Evolutionary conservation across 2,329 filamentous ascomycete species (phyloP).

Genomic region (Scortechinia acanthostroma): DNA sequence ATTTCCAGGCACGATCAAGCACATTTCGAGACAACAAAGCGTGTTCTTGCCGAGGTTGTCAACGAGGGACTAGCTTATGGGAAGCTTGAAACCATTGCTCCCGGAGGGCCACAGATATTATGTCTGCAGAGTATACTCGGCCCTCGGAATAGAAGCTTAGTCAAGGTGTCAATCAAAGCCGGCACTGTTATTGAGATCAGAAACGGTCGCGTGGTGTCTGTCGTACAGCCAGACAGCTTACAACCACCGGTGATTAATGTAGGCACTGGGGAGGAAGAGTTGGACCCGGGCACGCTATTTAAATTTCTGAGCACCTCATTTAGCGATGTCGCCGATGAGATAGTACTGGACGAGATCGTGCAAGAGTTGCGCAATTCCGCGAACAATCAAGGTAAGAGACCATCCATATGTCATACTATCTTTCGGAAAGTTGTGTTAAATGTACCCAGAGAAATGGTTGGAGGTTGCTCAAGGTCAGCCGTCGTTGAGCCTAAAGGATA

Average conservation of each 20-base stretch:
- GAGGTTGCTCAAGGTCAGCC: background rate
- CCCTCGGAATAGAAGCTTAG: background rate
- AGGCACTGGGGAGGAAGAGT: background rate
- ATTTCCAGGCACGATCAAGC: constrained; percentile 6
- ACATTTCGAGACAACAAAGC: constrained; percentile 8
- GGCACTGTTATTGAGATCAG: background rate
- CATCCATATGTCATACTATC: constrained; percentile 2
- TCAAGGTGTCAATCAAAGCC: background rate
- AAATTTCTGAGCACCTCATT: constrained; percentile 6
- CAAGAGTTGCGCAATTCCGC: constrained; percentile 6
- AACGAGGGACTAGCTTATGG: constrained; percentile 8
- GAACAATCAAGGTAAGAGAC: constrained; percentile 9
- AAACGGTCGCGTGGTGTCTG: background rate
- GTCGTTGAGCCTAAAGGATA: background rate
- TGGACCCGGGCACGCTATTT: constrained; percentile 6
- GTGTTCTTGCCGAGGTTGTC: constrained; percentile 7
- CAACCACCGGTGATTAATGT: background rate
- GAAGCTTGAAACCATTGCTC: constrained; percentile 3
- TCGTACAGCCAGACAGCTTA: background rate
- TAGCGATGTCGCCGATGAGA: background rate
- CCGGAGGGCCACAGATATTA: background rate
- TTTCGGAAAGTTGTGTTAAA: background rate
- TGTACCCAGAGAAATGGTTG: background rate
- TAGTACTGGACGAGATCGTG: constrained; percentile 5
- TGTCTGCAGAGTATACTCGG: background rate